Evolutionary conservation across 768 basidiomycete genomes (phyloP).

Genomic region (Boletus tomentosulus): DNA sequence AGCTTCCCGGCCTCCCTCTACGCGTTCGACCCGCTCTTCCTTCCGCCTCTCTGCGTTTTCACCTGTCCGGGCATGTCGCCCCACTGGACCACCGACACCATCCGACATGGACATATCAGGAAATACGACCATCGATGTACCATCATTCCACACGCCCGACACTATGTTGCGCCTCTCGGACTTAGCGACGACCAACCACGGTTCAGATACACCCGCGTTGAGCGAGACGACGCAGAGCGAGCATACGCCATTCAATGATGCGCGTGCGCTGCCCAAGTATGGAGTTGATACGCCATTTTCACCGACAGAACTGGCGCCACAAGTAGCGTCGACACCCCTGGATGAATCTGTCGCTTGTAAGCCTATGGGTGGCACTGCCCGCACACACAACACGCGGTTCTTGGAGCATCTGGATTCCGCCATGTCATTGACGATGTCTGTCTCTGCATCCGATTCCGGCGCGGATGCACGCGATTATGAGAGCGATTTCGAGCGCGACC

Average conservation of each 20-base stretch:
- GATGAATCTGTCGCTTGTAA: background rate
- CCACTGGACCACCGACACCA: background rate
- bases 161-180: constrained; percentile 16
- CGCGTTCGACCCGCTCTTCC: constrained; percentile 10
- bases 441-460: constrained; percentile 9
- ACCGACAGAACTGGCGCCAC: constrained; percentile 5
- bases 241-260: constrained; percentile 22
- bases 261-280: constrained; percentile 13
- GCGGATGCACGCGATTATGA: background rate
- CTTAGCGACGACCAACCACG: background rate
- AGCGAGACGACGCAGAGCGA: constrained; percentile 8
- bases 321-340: constrained; percentile 9
- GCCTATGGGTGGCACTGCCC: background rate
- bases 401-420: constrained; percentile 21
- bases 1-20: constrained; percentile 14
- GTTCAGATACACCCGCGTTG: constrained; percentile 12
- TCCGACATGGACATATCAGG: background rate
- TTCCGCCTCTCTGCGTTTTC: constrained; percentile 25
- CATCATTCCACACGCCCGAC: constrained; percentile 10
- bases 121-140: background rate
- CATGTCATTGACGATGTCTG: constrained; percentile 11
- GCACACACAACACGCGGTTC: constrained; percentile 14
- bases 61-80: constrained; percentile 1
- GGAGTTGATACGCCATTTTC: constrained; percentile 7
- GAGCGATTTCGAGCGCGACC: background rate